Evolutionary conservation across 805 yeast genomes (phyloP).

Genomic region (Zygosaccharomyces lentus): DNA sequence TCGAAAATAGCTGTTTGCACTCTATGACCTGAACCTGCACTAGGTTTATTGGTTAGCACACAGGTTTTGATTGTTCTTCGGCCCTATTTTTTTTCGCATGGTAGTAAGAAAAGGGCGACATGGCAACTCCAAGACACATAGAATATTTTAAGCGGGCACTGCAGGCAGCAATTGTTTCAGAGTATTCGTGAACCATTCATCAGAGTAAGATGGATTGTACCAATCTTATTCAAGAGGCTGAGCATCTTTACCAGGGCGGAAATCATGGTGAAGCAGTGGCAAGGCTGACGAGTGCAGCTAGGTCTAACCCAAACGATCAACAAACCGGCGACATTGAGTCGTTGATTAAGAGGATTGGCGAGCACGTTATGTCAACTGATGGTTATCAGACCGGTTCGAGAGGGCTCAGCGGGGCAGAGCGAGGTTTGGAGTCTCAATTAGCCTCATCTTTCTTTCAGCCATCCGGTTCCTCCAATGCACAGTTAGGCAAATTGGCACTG

Average conservation of each 20-base stretch:
- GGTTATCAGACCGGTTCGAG: conserved; percentile 19
- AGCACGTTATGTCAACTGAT: conserved; percentile 19
- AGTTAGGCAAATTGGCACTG: conserved; percentile 31
- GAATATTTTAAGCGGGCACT: not conserved
- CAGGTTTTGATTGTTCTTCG: not conserved
- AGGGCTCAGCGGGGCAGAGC: conserved; percentile 20
- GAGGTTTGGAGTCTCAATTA: conserved; percentile 19
- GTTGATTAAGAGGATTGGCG: conserved; percentile 20
- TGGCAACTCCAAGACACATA: conserved; percentile 1
- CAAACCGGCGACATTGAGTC: conserved; percentile 26
- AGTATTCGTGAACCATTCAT: not conserved
- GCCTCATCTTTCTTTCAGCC: conserved; percentile 11
- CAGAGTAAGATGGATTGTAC: conserved; percentile 17
- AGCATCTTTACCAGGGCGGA: conserved; percentile 20
- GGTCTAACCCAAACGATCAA: conserved; percentile 21
- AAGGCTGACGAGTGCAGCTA: conserved; percentile 26
- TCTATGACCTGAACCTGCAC: not conserved
- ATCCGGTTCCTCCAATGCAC: conserved; percentile 27
- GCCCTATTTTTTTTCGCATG: not conserved
- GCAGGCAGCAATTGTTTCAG: not conserved
- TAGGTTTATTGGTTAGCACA: no score
- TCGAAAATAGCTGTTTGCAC: not conserved
- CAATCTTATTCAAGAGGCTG: conserved; percentile 23
- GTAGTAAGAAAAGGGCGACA: not conserved
- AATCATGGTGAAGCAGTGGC: conserved; percentile 29